A percentile compares a stretch with the other conserved stretches of the same genome.
These are phyloP conservation scores for Fusarium azukiicola DNA, from an alignment of 2,329 filamentous ascomycete genomes.

Conservation along the genomic window DNA sequence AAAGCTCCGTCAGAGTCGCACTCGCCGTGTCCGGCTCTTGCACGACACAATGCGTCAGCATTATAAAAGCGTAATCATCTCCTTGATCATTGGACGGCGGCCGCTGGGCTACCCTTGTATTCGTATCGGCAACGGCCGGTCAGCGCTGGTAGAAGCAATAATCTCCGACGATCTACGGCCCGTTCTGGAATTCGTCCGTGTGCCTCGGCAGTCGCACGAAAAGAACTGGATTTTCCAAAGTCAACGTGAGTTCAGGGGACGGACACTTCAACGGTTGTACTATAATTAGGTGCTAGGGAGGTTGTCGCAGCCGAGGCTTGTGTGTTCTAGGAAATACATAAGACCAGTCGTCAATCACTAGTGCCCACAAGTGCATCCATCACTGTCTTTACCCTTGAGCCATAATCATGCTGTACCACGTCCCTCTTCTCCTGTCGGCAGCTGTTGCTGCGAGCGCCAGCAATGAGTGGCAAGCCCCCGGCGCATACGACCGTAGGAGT, in stretches of 20 bases:
- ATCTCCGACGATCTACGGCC: conserved; percentile 23
- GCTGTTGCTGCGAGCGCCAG: conserved; percentile 41
- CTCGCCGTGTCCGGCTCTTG: neutral
- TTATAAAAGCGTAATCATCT: neutral
- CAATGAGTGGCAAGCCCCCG: conserved; percentile 44
- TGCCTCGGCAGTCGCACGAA: conserved; percentile 41
- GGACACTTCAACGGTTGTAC: conserved; percentile 8
- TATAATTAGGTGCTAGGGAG: neutral
- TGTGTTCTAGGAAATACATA: conserved; percentile 16
- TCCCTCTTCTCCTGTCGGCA: conserved; percentile 36
- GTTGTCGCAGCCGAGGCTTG: neutral
- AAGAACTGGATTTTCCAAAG: neutral
- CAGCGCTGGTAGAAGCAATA: conserved; percentile 24
- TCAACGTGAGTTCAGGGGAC: conserved; percentile 15
- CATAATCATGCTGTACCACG: conserved; percentile 44
- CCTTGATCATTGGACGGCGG: neutral
- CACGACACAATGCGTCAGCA: neutral
- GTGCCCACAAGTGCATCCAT: neutral
- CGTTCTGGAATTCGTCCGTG: conserved; percentile 35
- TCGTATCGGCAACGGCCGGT: conserved; percentile 5
- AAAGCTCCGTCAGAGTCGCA: conserved; percentile 6
- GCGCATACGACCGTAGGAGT: conserved; percentile 44
- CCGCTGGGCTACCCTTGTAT: neutral
- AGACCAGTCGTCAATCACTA: neutral
- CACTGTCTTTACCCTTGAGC: neutral